Percentiles rank a stretch among this genome's conserved stretches.
These are phyloP conservation scores for Ceratobasidium theobromae DNA, from an alignment of 1,284 basidiomycete species.

Conservation along the genomic window DNA sequence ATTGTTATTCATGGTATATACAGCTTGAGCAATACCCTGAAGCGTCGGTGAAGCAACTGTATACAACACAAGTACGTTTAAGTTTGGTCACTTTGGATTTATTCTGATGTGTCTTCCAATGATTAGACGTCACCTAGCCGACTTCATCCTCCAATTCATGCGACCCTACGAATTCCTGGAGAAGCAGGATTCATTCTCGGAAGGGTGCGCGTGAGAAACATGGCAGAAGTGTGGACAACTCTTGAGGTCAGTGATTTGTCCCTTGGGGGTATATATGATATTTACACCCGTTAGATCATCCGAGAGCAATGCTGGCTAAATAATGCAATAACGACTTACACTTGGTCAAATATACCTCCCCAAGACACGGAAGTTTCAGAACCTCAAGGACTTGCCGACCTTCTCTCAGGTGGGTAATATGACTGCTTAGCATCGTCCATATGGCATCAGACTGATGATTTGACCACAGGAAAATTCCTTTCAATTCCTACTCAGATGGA, in stretches of 20 bases:
- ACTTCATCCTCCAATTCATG: conserved; percentile 26
- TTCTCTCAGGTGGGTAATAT: not conserved
- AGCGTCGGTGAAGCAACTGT: not conserved
- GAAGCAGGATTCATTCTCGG: conserved; percentile 35
- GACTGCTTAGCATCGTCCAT: not conserved
- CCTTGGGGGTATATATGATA: not conserved
- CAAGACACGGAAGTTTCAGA: conserved; percentile 4
- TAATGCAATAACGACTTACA: conserved; percentile 23
- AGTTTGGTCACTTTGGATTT: not conserved
- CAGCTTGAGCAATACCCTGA: not conserved
- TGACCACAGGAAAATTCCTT: conserved; percentile 28
- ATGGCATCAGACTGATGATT: not conserved
- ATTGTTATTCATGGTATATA: too few species aligned
- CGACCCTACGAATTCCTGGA: conserved; percentile 16
- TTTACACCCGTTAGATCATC: conserved; percentile 18
- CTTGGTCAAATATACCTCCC: conserved; percentile 24
- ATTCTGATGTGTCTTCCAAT: not conserved
- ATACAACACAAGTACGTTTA: conserved; percentile 2
- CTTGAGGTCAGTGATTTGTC: conserved; percentile 28
- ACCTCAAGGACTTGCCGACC: not conserved
- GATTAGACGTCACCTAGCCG: conserved; percentile 1
- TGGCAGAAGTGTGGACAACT: conserved; percentile 35
- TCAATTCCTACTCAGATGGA: conserved; percentile 31
- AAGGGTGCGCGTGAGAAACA: conserved; percentile 26
- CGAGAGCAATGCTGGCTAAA: conserved; percentile 37